Evolutionary conservation across 2,329 filamentous ascomycete species (phyloP), one percentile per base, ranked within the genome.

Genomic region (Botrytis tulipae): DNA sequence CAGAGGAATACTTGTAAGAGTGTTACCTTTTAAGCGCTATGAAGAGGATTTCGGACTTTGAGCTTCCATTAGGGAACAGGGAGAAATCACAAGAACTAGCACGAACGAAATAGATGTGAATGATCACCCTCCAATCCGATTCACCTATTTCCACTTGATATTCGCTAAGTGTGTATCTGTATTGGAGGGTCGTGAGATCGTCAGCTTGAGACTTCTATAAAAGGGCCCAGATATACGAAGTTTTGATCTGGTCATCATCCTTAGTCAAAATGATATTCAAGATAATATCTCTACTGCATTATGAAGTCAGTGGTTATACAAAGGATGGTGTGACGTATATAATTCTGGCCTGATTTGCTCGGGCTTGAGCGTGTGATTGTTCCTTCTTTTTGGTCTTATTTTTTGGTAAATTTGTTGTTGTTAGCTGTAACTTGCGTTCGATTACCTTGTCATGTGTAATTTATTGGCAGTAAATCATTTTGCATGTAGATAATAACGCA

Each of bases 61-160:
- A 29, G 14, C 5, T 18, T 54, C 0, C 6, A 29, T 18, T 1
- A 29, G 14, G n/a, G 14, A 29, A 18, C 2, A 5, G 1, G 1
- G 12, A 29, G 14, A 18, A 8, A 54, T 54, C 12, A 54, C 14
- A 18, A 54, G 48, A 54, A 7, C 5, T 54, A 16, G n/a, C 16
- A 29, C n/a, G 6, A 29, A 8, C 4, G 51, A 54, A 29, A 29
- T 29, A 1, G 2, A 54, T 54, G 6, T 29, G n/a, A 29, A 54
- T 54, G 51, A 54, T 54, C n/a, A 29, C n/a, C 51, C 5, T 29
- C 18, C 0, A 8, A 54, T 54, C n/a, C 3, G 18, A 29, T 29
- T 29, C 14, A 18, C n/a, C 51, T 18, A 18, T 54, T 8, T 8
- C n/a, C 7, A 29, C 6, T 29, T 29, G n/a, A 18, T 54, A 9